These are phyloP conservation scores for Larix kaempferi DNA, from an alignment of 75 land plant species.

Conservation along the genomic window DNA sequence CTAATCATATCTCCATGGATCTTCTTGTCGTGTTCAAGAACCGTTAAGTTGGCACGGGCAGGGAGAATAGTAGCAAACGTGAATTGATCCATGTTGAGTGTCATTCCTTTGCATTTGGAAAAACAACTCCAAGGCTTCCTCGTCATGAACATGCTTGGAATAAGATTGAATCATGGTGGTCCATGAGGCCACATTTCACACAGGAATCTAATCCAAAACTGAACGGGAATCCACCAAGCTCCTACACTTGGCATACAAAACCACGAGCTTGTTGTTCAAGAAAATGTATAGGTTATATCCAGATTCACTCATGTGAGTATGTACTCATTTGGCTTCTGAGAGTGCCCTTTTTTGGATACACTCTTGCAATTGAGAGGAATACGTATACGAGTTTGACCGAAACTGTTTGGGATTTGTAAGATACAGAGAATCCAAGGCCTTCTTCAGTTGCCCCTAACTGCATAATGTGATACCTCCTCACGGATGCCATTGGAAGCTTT, in stretches of 20 bases:
- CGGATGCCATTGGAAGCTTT: no score
- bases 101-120: not conserved
- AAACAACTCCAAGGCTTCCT: conserved; percentile 20
- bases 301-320: not conserved
- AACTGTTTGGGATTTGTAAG: not conserved
- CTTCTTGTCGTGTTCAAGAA: not conserved
- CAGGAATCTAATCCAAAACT: conserved; percentile 35
- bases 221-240: conserved; percentile 18
- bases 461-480: not conserved
- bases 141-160: conserved; percentile 24
- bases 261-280: conserved; percentile 33
- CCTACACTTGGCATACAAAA: conserved; percentile 47
- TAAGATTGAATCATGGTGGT: conserved; percentile 44
- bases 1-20: no score
- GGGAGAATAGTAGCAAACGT: conserved; percentile 21
- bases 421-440: not conserved
- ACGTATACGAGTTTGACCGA: not conserved
- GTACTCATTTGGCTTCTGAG: not conserved
- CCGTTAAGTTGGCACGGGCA: conserved; percentile 2
- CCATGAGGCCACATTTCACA: conserved; percentile 47
- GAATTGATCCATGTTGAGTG: conserved; percentile 23
- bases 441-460: not conserved
- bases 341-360: not conserved
- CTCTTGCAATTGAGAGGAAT: not conserved
- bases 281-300: not conserved